These are phyloP conservation scores for Mucor sp. DNA, from an alignment of 371 early-diverging fungal genomes.

Conservation along the genomic window DNA sequence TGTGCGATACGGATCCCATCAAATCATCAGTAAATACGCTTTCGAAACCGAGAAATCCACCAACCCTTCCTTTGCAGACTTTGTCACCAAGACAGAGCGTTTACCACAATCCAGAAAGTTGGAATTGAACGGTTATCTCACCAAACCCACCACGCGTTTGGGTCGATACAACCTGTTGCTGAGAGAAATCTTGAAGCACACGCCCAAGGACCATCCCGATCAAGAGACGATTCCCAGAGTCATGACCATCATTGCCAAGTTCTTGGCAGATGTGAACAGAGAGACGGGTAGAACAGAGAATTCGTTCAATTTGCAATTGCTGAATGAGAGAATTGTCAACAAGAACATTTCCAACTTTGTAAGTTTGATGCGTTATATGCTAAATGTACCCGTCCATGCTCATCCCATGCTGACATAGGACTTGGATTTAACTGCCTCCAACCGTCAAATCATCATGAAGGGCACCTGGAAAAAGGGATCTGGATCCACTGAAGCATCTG, in stretches of 20 bases:
- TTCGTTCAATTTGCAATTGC: conserved; percentile 27
- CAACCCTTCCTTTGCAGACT: conserved; percentile 71
- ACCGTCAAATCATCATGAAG: conserved; percentile 75
- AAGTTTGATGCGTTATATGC: too few relatives aligned
- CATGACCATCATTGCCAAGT: conserved; percentile 67
- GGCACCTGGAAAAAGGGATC: conserved; percentile 77
- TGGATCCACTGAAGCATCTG: conserved; percentile 63
- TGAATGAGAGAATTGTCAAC: conserved; percentile 58
- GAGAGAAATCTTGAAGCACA: conserved; percentile 82
- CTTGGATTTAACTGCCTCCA: conserved; percentile 53
- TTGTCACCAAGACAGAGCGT: conserved; percentile 76
- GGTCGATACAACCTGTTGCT: conserved; percentile 90
- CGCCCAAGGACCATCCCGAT: conserved; percentile 83
- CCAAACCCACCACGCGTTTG: conserved; percentile 84
- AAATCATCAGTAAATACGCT: conserved; percentile 79
- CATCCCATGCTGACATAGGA: conserved; percentile 37
- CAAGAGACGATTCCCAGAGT: conserved; percentile 64
- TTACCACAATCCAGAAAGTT: conserved; percentile 81
- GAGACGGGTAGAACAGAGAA: conserved; percentile 88
- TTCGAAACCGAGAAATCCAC: conserved; percentile 78
- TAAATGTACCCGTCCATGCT: too few relatives aligned
- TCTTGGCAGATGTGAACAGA: conserved; percentile 75
- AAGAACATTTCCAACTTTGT: conserved; percentile 54
- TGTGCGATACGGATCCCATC: conserved; percentile 88
- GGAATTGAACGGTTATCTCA: conserved; percentile 80